Percentiles rank a stretch among this genome's conserved stretches.
phyloP scores from a whole-genome alignment of 768 basidiomycete genomes.

The Mycena albidolilacea region DNA sequence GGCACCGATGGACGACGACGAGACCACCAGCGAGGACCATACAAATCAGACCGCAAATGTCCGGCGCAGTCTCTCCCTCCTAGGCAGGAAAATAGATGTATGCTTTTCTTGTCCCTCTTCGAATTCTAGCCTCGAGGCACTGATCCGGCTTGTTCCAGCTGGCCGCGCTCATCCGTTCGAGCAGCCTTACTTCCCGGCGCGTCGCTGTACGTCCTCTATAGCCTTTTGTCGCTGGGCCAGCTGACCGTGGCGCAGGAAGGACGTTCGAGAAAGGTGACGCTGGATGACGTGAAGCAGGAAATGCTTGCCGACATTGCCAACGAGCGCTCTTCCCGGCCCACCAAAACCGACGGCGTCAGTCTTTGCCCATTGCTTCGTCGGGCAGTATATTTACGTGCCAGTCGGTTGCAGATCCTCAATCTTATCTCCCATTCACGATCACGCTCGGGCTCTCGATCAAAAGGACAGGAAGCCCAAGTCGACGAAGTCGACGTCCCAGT shows the following conservation, averaged over 20 bases:
- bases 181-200: slow-evolving; percentile 31
- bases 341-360: slow-evolving; percentile 25
- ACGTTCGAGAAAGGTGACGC: slow-evolving; percentile 12
- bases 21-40: slow-evolving; percentile 16
- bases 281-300: slow-evolving; percentile 34
- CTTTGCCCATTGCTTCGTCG: background rate
- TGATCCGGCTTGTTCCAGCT: slow-evolving; percentile 37
- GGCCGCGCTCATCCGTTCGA: slow-evolving; percentile 34
- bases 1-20: slow-evolving; percentile 33
- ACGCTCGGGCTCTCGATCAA: slow-evolving; percentile 34
- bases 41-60: slow-evolving; percentile 5
- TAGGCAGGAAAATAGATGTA: slow-evolving; percentile 28
- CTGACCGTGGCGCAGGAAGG: slow-evolving; percentile 23
- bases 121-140: slow-evolving; percentile 34
- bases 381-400: slow-evolving; percentile 17
- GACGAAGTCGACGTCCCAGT: slow-evolving; percentile 11
- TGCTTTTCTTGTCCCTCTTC: background rate
- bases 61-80: slow-evolving; percentile 35
- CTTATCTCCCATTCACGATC: slow-evolving; percentile 34
- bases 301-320: slow-evolving; percentile 32
- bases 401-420: slow-evolving; percentile 25
- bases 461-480: slow-evolving; percentile 23
- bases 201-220: slow-evolving; percentile 11
- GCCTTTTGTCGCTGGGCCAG: background rate
- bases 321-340: background rate